Evolutionary conservation across 1,139 yeast genomes (phyloP).

Genomic region (Debaryomyces fabryi): DNA sequence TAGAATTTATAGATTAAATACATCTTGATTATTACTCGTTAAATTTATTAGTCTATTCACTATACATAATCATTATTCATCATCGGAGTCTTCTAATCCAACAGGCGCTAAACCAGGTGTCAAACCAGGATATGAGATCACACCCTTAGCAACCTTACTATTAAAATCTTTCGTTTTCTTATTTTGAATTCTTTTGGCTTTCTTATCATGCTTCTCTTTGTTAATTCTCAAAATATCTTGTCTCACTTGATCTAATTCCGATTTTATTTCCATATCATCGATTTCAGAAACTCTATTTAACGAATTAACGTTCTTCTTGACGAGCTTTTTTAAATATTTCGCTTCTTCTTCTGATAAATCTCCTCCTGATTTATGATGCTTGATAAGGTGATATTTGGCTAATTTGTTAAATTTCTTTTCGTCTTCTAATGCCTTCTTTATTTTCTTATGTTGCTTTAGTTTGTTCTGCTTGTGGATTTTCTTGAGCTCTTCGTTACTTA

Average conservation of each 20-base stretch:
- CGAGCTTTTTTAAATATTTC: constrained; percentile 50
- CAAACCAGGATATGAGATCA: constrained; percentile 62
- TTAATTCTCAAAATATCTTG: constrained; percentile 37
- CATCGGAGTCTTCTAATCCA: constrained; percentile 56
- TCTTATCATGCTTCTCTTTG: constrained; percentile 22
- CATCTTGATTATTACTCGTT: constrained; percentile 1
- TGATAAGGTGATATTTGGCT: constrained; percentile 55
- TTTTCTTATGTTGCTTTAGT: constrained; percentile 33
- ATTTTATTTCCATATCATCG: constrained; percentile 44
- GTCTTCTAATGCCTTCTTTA: constrained; percentile 36
- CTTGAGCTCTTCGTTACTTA: constrained; percentile 34
- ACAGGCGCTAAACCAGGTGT: constrained; percentile 95
- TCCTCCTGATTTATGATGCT: constrained; percentile 40
- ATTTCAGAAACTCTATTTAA: constrained; percentile 48
- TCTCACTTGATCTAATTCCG: constrained; percentile 50
- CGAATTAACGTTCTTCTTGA: constrained; percentile 51
- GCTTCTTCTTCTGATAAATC: constrained; percentile 47
- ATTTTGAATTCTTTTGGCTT: constrained; percentile 24
- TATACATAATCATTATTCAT: constrained; percentile 30
- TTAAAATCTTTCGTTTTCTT: constrained; percentile 42
- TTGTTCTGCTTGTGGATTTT: constrained; percentile 41
- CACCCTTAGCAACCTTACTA: constrained; percentile 45
- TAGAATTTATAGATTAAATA: constrained; percentile 5
- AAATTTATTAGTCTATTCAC: constrained; percentile 8
- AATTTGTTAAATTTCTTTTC: constrained; percentile 47